Percentiles rank a stretch among this genome's conserved stretches.
These are phyloP conservation scores for Pythium monospermum DNA, from an alignment of 352 stramenopile genomes.

Conservation along the genomic window DNA sequence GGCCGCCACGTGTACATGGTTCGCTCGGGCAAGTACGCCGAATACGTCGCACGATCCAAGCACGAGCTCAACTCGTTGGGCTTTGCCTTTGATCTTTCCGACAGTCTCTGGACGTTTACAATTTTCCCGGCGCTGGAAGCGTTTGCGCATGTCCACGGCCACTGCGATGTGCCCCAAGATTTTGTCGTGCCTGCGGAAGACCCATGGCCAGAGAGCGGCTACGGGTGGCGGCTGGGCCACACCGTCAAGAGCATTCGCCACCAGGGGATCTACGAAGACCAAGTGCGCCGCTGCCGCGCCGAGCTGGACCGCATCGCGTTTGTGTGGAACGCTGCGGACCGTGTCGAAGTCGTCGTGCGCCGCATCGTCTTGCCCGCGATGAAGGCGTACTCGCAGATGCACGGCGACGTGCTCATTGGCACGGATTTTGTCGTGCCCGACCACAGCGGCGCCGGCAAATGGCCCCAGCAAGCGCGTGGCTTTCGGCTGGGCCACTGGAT, in stretches of 20 bases:
- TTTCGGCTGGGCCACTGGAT: constrained; percentile 78
- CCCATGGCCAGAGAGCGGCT: constrained; percentile 79
- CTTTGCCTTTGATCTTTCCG: constrained; percentile 56
- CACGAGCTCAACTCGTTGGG: constrained; percentile 46
- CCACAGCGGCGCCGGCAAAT: constrained; percentile 36
- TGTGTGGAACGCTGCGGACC: constrained; percentile 84
- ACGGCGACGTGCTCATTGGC: constrained; percentile 46
- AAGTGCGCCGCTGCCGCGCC: constrained; percentile 65
- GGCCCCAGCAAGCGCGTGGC: constrained; percentile 45
- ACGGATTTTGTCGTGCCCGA: constrained; percentile 71
- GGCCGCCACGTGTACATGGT: constrained; percentile 70
- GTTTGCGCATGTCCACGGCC: constrained; percentile 82
- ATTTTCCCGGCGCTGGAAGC: constrained; percentile 77
- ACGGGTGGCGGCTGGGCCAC: constrained; percentile 84
- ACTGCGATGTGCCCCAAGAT: constrained; percentile 89
- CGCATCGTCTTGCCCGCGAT: constrained; percentile 57
- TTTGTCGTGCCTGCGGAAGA: constrained; percentile 82
- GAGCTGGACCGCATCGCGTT: constrained; percentile 90
- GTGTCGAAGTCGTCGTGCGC: constrained; percentile 47
- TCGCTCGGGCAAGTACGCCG: constrained; percentile 49
- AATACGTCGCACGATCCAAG: constrained; percentile 30
- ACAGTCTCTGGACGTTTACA: constrained; percentile 51
- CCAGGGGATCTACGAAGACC: constrained; percentile 64
- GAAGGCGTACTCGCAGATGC: constrained; percentile 35
- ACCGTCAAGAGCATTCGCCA: constrained; percentile 90